Base-by-base conservation (phyloP, 768 basidiomycete genomes). In the Boletus eberwhitei region DNA sequence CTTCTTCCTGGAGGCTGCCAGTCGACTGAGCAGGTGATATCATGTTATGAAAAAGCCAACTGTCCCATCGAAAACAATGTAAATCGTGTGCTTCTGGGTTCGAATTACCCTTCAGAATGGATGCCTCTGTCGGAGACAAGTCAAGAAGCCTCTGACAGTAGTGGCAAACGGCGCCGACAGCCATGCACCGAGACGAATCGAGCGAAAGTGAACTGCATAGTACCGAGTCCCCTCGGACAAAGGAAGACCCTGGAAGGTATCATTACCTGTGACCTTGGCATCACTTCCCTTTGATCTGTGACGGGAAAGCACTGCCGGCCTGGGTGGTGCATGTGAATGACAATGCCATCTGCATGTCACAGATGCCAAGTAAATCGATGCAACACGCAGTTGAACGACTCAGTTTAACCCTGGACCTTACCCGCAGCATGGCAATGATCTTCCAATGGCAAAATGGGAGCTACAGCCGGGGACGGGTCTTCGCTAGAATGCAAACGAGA, bases 231-330 rank as follows among this genome's bases (percentile, higher is more conserved):
- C 11, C 43, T 5, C 7, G 39, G 22, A 14, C 22, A 13, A 42
- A 42, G 16, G 16, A 17, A 11, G 21, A 16, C 4, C 22, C 21
- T 14, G 52, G 19, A 21, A 32, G 31, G 8, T 3, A 32, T 26
- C 46, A 38, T 22, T 34, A 19, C 21, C 36, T 35, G 45, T 19
- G 24, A 24, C 14, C 55, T 48, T 57, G 55, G 53, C 53, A 55
- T 57, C 55, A 42, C 22, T 40, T 21, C 31, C 24, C 24, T 12
- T 29, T 26, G 11, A 44, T 29, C 16, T 36, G 8, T 13, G 22
- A 29, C 26, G 24, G 42, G 17, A 32, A 32, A 32, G 8, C 31
- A 32, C 4, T 32, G 9, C 31, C 31, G 11, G 4, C 31, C 31
- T 32, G 31, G 4, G 31, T 12, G 11, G 11, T 16, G 29, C 14